These are phyloP conservation scores for Mortierella hygrophila DNA, from an alignment of 192 early-diverging fungal genomes.

Conservation along the genomic window DNA sequence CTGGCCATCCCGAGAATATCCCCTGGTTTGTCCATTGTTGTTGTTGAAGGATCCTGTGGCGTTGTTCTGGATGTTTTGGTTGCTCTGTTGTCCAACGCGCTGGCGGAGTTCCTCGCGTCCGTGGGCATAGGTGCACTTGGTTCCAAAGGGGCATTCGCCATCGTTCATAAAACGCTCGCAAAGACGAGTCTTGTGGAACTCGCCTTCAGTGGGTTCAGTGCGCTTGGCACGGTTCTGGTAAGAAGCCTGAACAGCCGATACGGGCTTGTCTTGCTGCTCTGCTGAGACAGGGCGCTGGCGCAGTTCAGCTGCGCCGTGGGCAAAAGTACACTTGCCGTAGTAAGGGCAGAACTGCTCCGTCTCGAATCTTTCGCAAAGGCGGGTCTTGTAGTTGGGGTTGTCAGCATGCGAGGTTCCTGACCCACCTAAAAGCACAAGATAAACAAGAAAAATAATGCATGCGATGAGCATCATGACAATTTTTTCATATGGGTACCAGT, in stretches of 20 bases:
- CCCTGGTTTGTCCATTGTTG: slow-evolving; percentile 19
- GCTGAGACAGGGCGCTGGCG: slow-evolving; percentile 64
- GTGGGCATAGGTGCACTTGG: slow-evolving; percentile 86
- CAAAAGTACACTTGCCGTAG: slow-evolving; percentile 79
- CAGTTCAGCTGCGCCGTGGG: slow-evolving; percentile 77
- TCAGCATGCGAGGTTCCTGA: slow-evolving; percentile 60
- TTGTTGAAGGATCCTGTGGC: slow-evolving; percentile 6
- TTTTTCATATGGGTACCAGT: slow-evolving; percentile 6
- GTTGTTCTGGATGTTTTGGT: slow-evolving; percentile 17
- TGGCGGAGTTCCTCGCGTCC: slow-evolving; percentile 58
- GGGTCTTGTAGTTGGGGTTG: slow-evolving; percentile 90
- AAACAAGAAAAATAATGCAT: slow-evolving; percentile 12
- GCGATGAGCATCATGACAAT: slow-evolving; percentile 1
- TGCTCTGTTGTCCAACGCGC: slow-evolving; percentile 42
- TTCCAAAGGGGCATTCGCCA: slow-evolving; percentile 84
- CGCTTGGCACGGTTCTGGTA: slow-evolving; percentile 50
- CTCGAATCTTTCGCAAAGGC: slow-evolving; percentile 88
- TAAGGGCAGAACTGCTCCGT: slow-evolving; percentile 82
- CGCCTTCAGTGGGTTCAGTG: slow-evolving; percentile 63
- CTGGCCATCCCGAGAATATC: slow-evolving; percentile 28
- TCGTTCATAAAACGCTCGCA: slow-evolving; percentile 88
- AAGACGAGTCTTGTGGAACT: slow-evolving; percentile 84
- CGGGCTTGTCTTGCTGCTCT: slow-evolving; percentile 52
- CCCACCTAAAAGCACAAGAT: slow-evolving; percentile 22
- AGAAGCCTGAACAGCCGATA: slow-evolving; percentile 50